Conservation (phyloP, 2,329 filamentous ascomycete genomes). For the Xenoacremonium recifei region DNA sequence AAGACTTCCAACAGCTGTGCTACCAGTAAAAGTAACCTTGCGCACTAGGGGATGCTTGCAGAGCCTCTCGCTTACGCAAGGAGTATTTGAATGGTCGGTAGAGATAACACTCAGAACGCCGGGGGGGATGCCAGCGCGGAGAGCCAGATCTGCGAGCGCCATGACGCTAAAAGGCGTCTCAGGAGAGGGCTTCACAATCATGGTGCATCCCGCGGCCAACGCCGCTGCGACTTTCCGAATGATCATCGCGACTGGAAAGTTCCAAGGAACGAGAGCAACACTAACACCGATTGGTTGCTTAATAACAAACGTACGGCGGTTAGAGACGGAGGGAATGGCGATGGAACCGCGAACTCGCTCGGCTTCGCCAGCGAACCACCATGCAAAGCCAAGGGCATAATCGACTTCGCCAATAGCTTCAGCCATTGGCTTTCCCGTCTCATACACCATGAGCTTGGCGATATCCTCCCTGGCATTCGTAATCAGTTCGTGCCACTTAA, state of each 20-base stretch:
- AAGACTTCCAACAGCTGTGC: slow-evolving; percentile 65
- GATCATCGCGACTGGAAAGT: slow-evolving; percentile 58
- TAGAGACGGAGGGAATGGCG: slow-evolving; percentile 58
- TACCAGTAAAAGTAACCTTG: slow-evolving; percentile 77
- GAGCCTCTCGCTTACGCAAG: slow-evolving; percentile 41
- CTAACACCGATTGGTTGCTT: slow-evolving; percentile 48
- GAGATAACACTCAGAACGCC: slow-evolving; percentile 61
- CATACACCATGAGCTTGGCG: slow-evolving; percentile 37
- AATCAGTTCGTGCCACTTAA: slow-evolving; percentile 35
- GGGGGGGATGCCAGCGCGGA: slow-evolving; percentile 70
- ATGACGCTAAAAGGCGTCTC: slow-evolving; percentile 74
- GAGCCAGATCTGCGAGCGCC: slow-evolving; percentile 66
- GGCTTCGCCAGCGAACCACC: slow-evolving; percentile 56
- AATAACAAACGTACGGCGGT: slow-evolving; percentile 65
- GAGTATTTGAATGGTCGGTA: slow-evolving; percentile 42
- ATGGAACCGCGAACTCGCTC: slow-evolving; percentile 48
- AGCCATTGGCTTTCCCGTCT: slow-evolving; percentile 56
- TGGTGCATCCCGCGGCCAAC: slow-evolving; percentile 71
- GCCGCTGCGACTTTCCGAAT: slow-evolving; percentile 49
- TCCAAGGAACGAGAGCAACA: slow-evolving; percentile 45
- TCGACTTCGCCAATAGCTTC: slow-evolving; percentile 55
- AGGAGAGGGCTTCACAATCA: slow-evolving; percentile 70
- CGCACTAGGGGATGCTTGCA: slow-evolving; percentile 43
- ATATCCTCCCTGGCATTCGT: slow-evolving; percentile 33
- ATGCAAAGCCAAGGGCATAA: slow-evolving; percentile 51